These are phyloP conservation scores for Carallia pectinifolia DNA, from an alignment of 345 rosid genomes.

Conservation along the genomic window DNA sequence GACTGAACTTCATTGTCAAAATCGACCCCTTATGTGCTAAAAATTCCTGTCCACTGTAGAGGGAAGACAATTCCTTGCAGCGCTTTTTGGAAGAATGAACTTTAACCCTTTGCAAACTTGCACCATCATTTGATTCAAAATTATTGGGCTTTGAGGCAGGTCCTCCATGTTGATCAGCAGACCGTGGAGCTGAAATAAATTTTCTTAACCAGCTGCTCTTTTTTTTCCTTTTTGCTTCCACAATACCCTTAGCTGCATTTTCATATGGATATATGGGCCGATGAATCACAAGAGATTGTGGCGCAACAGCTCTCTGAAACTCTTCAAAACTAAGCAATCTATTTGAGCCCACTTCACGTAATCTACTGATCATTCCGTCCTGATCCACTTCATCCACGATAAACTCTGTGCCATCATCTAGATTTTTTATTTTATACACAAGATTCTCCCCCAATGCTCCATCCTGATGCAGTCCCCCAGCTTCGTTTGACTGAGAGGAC, in stretches of 20 bases:
- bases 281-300: conserved; percentile 30
- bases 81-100: conserved; percentile 34
- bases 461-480: conserved; percentile 28
- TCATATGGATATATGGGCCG: conserved; percentile 12
- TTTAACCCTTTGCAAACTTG: conserved; percentile 32
- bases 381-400: conserved; percentile 28
- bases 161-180: conserved; percentile 32
- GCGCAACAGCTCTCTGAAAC: conserved; percentile 30
- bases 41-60: conserved; percentile 23
- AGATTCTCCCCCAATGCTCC: conserved; percentile 18
- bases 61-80: conserved; percentile 25
- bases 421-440: conserved; percentile 28
- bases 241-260: conserved; percentile 18
- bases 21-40: conserved; percentile 32
- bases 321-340: conserved; percentile 50
- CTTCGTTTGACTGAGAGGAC: conserved; percentile 29
- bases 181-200: conserved; percentile 34
- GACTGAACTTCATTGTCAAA: conserved; percentile 31
- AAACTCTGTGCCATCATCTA: conserved; percentile 39
- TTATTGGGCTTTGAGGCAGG: conserved; percentile 21
- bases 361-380: conserved; percentile 27
- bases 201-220: conserved; percentile 54
- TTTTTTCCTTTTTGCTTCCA: conserved; percentile 28
- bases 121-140: conserved; percentile 25
- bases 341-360: conserved; percentile 39